These are phyloP conservation scores for Populus ilicifolia DNA, from an alignment of 345 rosid species.

Conservation along the genomic window DNA sequence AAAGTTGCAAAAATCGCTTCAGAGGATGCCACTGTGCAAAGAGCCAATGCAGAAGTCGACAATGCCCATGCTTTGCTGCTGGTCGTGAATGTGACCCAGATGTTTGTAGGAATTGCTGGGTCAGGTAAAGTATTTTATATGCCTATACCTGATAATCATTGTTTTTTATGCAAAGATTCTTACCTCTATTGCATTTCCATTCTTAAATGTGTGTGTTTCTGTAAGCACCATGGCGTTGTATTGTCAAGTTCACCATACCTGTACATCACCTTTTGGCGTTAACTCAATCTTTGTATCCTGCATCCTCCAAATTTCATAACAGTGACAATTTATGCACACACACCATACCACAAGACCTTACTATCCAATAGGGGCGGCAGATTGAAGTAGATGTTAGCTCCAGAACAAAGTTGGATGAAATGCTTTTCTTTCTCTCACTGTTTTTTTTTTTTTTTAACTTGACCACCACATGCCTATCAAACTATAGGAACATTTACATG, in stretches of 20 bases:
- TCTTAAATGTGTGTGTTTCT: neutral
- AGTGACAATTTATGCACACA: neutral
- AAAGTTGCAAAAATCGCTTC: constrained; percentile 93
- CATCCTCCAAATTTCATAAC: neutral
- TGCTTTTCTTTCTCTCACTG: neutral
- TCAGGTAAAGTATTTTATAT: constrained; percentile 44
- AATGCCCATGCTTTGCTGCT: constrained; percentile 99
- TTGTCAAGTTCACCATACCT: neutral
- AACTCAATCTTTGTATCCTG: neutral
- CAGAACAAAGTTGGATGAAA: neutral
- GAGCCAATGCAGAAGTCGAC: constrained; percentile 98
- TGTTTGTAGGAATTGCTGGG: constrained; percentile 87
- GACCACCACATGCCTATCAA: neutral
- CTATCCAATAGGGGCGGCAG: neutral
- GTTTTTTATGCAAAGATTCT: neutral
- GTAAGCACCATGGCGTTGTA: neutral
- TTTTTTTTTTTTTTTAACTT: neutral
- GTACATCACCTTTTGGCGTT: neutral
- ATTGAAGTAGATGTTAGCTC: neutral
- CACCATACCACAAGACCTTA: neutral
- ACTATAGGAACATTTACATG: neutral
- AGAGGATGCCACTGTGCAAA: constrained; percentile 99
- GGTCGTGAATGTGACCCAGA: constrained; percentile 99
- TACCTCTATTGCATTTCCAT: neutral
- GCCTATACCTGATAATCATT: constrained; percentile 1